These are phyloP conservation scores for Eucalyptus rudis DNA, from an alignment of 345 rosid genomes.

Conservation along the genomic window DNA sequence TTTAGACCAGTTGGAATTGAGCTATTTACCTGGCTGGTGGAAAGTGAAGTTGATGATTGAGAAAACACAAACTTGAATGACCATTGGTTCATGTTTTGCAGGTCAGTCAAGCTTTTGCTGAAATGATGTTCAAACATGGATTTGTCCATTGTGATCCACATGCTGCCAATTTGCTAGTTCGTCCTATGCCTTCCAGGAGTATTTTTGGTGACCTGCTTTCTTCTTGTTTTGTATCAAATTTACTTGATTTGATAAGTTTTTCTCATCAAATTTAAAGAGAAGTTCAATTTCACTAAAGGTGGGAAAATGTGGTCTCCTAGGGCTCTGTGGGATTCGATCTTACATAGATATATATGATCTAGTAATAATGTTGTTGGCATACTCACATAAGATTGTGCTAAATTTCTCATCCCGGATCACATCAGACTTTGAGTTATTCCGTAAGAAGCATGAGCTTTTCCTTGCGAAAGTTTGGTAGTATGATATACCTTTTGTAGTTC, in stretches of 20 bases:
- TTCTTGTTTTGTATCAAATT: not conserved
- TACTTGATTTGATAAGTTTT: not conserved
- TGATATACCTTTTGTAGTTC: not conserved
- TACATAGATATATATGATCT: not conserved
- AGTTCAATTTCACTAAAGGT: not conserved
- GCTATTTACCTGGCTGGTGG: not conserved
- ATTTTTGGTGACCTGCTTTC: slow-evolving; percentile 42
- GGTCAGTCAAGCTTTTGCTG: slow-evolving; percentile 87
- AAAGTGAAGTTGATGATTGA: not conserved
- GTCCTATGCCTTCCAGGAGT: slow-evolving; percentile 57
- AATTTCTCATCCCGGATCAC: not conserved
- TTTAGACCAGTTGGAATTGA: not conserved
- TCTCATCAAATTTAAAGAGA: not conserved
- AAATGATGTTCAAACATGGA: slow-evolving; percentile 96
- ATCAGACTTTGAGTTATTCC: not conserved
- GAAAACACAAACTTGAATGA: not conserved
- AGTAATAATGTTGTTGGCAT: not conserved
- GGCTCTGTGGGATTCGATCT: not conserved
- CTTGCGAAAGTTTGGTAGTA: not conserved
- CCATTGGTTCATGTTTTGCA: slow-evolving; percentile 8
- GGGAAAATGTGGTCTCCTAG: not conserved
- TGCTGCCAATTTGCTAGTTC: slow-evolving; percentile 85
- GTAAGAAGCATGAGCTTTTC: not conserved
- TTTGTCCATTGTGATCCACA: slow-evolving; percentile 99
- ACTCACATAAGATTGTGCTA: not conserved